Percentiles rank a stretch among this genome's conserved stretches.
These are phyloP conservation scores for Paragyromitra xinjiangensis DNA, from an alignment of 495 filamentous ascomycete species.

Conservation along the genomic window DNA sequence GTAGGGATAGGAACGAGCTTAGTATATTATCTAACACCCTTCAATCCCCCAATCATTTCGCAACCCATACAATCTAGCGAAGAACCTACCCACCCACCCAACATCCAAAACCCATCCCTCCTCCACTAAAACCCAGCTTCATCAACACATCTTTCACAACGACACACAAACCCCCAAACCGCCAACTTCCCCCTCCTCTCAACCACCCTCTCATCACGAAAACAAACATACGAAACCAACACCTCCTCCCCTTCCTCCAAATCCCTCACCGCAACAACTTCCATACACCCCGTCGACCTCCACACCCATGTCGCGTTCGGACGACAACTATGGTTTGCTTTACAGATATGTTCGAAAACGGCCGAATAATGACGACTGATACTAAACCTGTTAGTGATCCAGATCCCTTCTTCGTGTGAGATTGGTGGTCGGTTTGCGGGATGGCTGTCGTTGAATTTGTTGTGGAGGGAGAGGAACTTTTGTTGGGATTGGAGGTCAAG, in stretches of 20 bases:
- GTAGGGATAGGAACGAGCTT: background rate
- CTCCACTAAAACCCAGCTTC: background rate
- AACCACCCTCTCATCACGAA: background rate
- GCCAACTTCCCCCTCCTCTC: background rate
- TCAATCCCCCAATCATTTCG: no score
- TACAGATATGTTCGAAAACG: background rate
- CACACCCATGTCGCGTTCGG: background rate
- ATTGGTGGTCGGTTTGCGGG: background rate
- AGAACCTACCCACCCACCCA: background rate
- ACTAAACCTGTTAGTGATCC: background rate
- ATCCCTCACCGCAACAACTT: background rate
- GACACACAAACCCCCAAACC: background rate
- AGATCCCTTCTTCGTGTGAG: background rate
- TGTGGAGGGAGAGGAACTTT: background rate
- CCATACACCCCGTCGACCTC: background rate
- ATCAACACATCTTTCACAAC: background rate
- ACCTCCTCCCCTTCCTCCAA: background rate
- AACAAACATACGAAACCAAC: background rate
- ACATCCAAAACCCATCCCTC: background rate
- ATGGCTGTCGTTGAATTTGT: background rate
- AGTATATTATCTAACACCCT: no score
- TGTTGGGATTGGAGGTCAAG: background rate
- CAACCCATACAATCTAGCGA: no score
- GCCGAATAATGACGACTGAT: background rate
- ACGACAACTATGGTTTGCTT: background rate